phyloP scores from a whole-genome alignment of 805 yeast species.

The Komagataella ulmi region DNA sequence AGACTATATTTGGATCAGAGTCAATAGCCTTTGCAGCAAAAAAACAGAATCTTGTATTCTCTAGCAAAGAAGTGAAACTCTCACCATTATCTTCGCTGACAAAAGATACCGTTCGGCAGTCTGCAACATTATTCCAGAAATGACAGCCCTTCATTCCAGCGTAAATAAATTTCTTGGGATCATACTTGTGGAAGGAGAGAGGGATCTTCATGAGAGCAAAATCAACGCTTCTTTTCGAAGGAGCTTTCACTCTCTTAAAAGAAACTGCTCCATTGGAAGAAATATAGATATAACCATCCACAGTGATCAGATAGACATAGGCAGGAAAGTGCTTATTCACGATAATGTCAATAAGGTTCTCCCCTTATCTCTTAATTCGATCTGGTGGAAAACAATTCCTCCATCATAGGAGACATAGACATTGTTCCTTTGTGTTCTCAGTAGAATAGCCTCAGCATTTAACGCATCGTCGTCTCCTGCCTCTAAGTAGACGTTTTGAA shows the following conservation, averaged over 20 bases:
- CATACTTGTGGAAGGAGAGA: conserved; percentile 49
- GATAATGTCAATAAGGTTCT: conserved; percentile 37
- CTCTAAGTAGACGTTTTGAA: conserved; percentile 48
- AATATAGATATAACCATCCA: conserved; percentile 33
- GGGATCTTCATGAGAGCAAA: conserved; percentile 18
- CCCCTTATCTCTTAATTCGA: conserved; percentile 14
- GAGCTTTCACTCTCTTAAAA: conserved; percentile 34
- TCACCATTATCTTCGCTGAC: conserved; percentile 58
- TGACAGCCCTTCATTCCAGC: conserved; percentile 52
- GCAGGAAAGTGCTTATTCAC: conserved; percentile 50
- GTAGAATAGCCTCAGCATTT: conserved; percentile 52
- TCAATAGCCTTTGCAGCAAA: conserved; percentile 48
- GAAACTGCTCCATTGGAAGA: conserved; percentile 59
- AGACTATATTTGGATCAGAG: conserved; percentile 35
- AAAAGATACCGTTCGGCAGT: conserved; percentile 48
- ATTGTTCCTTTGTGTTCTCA: conserved; percentile 36
- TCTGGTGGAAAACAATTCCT: conserved; percentile 33
- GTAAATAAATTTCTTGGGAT: conserved; percentile 50
- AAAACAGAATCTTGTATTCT: conserved; percentile 46
- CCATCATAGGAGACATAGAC: conserved; percentile 63
- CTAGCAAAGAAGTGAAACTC: conserved; percentile 39
- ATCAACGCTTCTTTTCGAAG: conserved; percentile 27
- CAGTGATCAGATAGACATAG: conserved; percentile 44
- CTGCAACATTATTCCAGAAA: conserved; percentile 16
- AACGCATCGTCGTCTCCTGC: conserved; percentile 23